Percentiles rank a stretch among this genome's conserved stretches.
phyloP scores from a whole-genome alignment of 352 stramenopile species.

The Globisporangium solare region DNA sequence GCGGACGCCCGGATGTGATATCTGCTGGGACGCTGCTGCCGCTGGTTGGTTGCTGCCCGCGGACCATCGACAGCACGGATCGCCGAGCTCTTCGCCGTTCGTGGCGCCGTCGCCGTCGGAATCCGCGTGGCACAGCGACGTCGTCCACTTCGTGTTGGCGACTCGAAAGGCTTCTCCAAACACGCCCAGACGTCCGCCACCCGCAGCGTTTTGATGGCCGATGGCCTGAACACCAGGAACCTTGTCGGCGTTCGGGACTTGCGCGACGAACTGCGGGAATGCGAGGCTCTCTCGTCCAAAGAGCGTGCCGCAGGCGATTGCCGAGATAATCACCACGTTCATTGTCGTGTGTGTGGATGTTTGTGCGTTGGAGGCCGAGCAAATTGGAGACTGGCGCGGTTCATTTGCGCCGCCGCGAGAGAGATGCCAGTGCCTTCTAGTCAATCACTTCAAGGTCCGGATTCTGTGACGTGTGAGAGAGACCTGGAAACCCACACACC shows the following conservation, averaged over 20 bases:
- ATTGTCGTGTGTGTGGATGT: no score
- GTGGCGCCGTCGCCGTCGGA: conserved; percentile 77
- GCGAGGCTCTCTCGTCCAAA: conserved; percentile 6
- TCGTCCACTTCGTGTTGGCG: conserved; percentile 40
- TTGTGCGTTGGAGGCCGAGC: background rate
- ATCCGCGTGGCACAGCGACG: conserved; percentile 50
- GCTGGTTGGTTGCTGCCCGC: background rate
- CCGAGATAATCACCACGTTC: no score
- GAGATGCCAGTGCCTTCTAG: background rate
- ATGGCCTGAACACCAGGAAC: conserved; percentile 47
- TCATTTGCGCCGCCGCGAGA: background rate
- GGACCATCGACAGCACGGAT: conserved; percentile 80
- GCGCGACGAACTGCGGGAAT: conserved; percentile 43
- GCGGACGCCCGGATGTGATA: conserved; percentile 26
- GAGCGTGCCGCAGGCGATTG: no score
- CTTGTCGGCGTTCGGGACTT: conserved; percentile 50
- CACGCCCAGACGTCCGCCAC: conserved; percentile 47
- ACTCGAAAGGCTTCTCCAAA: conserved; percentile 61
- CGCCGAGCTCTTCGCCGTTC: conserved; percentile 87
- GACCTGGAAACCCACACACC: background rate
- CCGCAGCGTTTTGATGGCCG: conserved; percentile 41
- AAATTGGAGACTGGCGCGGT: conserved; percentile 3
- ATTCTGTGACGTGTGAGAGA: conserved; percentile 7
- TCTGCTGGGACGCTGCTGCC: background rate
- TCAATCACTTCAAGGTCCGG: background rate